Evolutionary conservation across 2,329 filamentous ascomycete genomes (phyloP).

Genomic region (Didymella lethalis): DNA sequence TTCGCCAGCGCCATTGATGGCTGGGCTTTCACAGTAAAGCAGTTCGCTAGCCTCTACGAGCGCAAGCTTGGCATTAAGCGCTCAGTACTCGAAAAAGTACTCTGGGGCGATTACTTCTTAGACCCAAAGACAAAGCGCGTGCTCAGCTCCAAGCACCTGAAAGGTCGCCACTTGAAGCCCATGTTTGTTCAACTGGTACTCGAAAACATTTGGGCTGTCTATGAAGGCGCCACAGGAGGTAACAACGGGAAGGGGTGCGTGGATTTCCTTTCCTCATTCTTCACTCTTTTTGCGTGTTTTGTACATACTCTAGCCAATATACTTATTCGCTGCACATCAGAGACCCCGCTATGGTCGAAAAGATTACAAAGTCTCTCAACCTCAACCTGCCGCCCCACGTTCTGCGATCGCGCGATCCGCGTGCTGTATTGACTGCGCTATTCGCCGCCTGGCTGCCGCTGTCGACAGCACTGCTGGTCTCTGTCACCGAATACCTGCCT

Average conservation of each 20-base stretch:
- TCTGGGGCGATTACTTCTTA: slow-evolving; percentile 97
- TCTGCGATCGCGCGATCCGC: slow-evolving; percentile 81
- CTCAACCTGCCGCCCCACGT: slow-evolving; percentile 87
- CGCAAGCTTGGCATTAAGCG: slow-evolving; percentile 97
- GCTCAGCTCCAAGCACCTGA: slow-evolving; percentile 87
- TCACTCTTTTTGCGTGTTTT: slow-evolving; percentile 34
- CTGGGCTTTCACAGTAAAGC: slow-evolving; percentile 97
- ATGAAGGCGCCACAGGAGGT: slow-evolving; percentile 85
- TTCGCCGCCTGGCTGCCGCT: slow-evolving; percentile 92
- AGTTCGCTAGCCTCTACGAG: slow-evolving; percentile 93
- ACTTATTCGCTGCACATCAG: slow-evolving; percentile 57
- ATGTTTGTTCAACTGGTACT: slow-evolving; percentile 98
- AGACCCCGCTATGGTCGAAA: slow-evolving; percentile 83
- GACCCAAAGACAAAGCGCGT: slow-evolving; percentile 98
- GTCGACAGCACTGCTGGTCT: slow-evolving; percentile 90
- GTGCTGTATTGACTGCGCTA: slow-evolving; percentile 82
- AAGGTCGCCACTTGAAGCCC: slow-evolving; percentile 88
- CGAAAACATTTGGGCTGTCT: slow-evolving; percentile 95
- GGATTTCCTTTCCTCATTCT: slow-evolving; percentile 50
- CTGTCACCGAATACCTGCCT: slow-evolving; percentile 90
- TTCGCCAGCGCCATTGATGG: slow-evolving; percentile 97
- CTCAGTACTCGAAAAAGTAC: slow-evolving; percentile 84
- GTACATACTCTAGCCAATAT: slow-evolving; percentile 50
- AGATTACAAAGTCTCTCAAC: slow-evolving; percentile 90
- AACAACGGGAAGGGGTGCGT: slow-evolving; percentile 80